Evolutionary conservation across 108 stramenopile species (phyloP).

Genomic region (Schizochytrium sp.): DNA sequence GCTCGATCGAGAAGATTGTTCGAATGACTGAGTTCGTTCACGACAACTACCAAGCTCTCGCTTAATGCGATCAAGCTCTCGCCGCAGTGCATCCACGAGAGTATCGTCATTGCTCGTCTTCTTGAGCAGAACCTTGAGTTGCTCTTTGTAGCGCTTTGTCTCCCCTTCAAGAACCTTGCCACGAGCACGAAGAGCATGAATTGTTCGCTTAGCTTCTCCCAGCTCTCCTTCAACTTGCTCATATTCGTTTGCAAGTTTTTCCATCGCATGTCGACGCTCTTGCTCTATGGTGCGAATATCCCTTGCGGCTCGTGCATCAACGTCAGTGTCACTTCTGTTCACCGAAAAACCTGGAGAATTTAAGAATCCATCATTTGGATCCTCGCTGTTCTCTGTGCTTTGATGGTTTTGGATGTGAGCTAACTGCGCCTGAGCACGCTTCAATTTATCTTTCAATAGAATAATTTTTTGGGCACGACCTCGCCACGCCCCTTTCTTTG

Average conservation of each 20-base stretch:
- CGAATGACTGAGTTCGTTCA: neutral
- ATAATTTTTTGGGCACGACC: constrained; percentile 57
- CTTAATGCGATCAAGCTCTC: constrained; percentile 46
- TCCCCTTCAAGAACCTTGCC: constrained; percentile 50
- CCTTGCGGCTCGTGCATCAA: constrained; percentile 17
- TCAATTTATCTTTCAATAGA: constrained; percentile 10
- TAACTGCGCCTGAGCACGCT: constrained; percentile 42
- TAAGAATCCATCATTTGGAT: neutral
- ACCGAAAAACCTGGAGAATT: too few species aligned
- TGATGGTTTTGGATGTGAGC: neutral
- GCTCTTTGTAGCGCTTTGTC: constrained; percentile 54
- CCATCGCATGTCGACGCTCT: constrained; percentile 47
- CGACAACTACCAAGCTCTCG: neutral
- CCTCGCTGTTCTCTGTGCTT: neutral
- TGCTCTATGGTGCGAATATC: constrained; percentile 49
- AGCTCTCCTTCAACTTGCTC: constrained; percentile 10
- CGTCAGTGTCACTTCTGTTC: neutral
- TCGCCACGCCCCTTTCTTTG: neutral
- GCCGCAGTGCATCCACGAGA: constrained; percentile 48
- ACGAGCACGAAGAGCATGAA: constrained; percentile 21
- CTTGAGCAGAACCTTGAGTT: constrained; percentile 51
- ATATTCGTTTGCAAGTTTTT: constrained; percentile 39
- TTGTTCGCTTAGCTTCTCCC: constrained; percentile 34
- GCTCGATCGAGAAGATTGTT: neutral
- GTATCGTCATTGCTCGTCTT: constrained; percentile 53